A percentile compares a stretch with the other conserved stretches of the same genome.
These are phyloP conservation scores for Paratinospora sagittata DNA, from an alignment of 164 flowering plant species.

Conservation along the genomic window DNA sequence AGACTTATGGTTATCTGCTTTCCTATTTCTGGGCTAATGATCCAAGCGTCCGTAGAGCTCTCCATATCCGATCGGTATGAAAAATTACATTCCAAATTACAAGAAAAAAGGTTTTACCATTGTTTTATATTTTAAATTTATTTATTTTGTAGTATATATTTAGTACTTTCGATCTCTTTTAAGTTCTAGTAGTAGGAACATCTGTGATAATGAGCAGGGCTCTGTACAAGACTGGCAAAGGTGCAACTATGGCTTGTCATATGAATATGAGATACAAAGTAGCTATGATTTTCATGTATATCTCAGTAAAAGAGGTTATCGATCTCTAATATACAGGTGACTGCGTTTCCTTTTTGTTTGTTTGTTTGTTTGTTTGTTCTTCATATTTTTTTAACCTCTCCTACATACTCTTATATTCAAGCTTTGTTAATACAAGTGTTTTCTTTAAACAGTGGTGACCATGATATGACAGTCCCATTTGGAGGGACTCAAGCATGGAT, in stretches of 20 bases:
- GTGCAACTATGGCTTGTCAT: conserved; percentile 7
- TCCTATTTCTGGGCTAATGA: no score
- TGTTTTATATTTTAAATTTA: no score
- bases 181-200: no score
- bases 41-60: no score
- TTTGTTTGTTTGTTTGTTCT: no score
- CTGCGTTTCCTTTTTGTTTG: conserved; percentile 15
- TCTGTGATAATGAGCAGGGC: conserved; percentile 16
- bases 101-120: no score
- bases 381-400: conserved; percentile 34
- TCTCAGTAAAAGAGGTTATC: conserved; percentile 18
- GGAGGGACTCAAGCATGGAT: conserved; percentile 53
- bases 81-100: no score
- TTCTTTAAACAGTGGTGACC: conserved; percentile 49
- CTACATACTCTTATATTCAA: no score
- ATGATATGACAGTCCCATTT: conserved; percentile 34
- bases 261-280: conserved; percentile 13
- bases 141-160: no score
- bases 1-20: no score
- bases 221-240: conserved; percentile 16
- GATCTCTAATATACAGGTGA: conserved; percentile 20
- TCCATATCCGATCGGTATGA: no score
- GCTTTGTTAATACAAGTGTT: not conserved
- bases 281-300: conserved; percentile 15
- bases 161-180: no score